Evolutionary conservation across 495 filamentous ascomycete species (phyloP), one percentile per base, ranked within the genome.

Genomic region (Aspergillus cavernicola): DNA sequence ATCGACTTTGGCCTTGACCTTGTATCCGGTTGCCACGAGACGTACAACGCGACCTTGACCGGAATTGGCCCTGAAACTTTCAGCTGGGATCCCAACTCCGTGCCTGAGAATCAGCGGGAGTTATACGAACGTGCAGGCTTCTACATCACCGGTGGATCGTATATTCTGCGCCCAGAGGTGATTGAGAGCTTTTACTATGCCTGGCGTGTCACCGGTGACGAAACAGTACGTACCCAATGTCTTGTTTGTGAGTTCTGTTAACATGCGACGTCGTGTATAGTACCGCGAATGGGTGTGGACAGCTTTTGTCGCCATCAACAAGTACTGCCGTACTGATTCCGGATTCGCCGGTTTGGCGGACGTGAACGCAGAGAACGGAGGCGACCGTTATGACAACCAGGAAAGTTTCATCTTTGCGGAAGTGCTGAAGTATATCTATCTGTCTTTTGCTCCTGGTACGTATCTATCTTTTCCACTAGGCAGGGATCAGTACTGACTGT

Each of bases 371-470:
- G 37, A 54, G 0, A 72, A 70, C 8, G 90, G 90, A 4, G 89
- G 86, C 5, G 65, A 67, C 5, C 81, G 79, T 42, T 65, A 68
- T 29, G 83, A 95, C 57, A 83, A 84, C 62, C 86, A 92, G 76
- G 90, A 96, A 73, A 92, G 87, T 59, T 96, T 95, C 73, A 83
- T 89, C 69, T 92, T 93, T 64, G 90, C 91, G 0, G 90, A 96
- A 73, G 87, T 92, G 46, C 55, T 95, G 60, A 96, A 96, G 74
- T 96, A 95, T 69, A 71, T 76, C 19, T 95, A 88, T 64, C 60
- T 95, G 50, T 84, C 87, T 19, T 52, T 52, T 50, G 39, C 52
- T 24, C 44, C 51, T 6, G 57, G 57, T 59, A 43, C 23, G 57
- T 49, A 4, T 18, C 10, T n/a, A 10, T 18, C 7, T 13, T 33